Evolutionary conservation across 1,284 basidiomycete genomes (phyloP).

Genomic region (Wallemia hederae): DNA sequence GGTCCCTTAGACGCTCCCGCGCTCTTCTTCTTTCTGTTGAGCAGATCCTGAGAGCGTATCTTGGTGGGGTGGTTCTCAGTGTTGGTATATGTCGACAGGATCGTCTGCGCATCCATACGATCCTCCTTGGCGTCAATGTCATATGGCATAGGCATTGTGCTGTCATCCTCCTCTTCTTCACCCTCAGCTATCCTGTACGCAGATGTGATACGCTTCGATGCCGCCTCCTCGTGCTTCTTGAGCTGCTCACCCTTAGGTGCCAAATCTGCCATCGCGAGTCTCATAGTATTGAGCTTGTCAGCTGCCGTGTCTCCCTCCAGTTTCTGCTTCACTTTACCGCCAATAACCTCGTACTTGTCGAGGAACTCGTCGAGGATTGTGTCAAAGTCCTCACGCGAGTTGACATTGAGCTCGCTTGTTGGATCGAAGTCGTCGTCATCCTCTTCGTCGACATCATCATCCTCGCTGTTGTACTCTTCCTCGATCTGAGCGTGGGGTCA

Average conservation of each 20-base stretch:
- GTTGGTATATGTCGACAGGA: slow-evolving; percentile 63
- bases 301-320: slow-evolving; percentile 34
- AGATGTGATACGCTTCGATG: slow-evolving; percentile 1
- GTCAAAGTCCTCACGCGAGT: slow-evolving; percentile 53
- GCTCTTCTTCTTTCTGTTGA: slow-evolving; percentile 1
- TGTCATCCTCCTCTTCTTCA: slow-evolving; percentile 19
- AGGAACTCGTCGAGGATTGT: slow-evolving; percentile 82
- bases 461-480: slow-evolving; percentile 36
- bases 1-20: background rate
- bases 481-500: slow-evolving; percentile 24
- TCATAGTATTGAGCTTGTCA: slow-evolving; percentile 48
- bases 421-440: slow-evolving; percentile 22
- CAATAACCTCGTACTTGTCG: slow-evolving; percentile 68
- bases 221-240: slow-evolving; percentile 11
- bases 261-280: slow-evolving; percentile 38
- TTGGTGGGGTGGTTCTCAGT: slow-evolving; percentile 75
- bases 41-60: slow-evolving; percentile 30
- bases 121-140: slow-evolving; percentile 37
- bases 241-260: slow-evolving; percentile 7
- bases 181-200: slow-evolving; percentile 4
- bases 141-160: slow-evolving; percentile 23
- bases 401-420: slow-evolving; percentile 6
- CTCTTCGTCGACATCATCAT: slow-evolving; percentile 21
- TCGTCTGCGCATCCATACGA: slow-evolving; percentile 80
- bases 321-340: slow-evolving; percentile 43